Conservation (phyloP, 768 basidiomycete species). For the Cyclocybe aegerita region DNA sequence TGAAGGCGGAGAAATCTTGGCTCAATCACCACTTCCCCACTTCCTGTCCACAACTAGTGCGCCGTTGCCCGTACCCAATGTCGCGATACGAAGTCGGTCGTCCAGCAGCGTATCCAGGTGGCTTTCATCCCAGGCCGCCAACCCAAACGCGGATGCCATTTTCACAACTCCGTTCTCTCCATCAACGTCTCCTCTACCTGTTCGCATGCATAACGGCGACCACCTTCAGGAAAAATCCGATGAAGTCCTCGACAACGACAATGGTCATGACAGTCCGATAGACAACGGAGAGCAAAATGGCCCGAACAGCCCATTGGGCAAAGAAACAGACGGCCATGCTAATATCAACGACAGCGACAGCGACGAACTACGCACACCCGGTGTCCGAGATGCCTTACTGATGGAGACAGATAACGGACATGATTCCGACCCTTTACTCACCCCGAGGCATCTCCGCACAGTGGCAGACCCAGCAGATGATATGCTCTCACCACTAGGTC, state of each 20-base stretch:
- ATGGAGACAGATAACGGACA: slow-evolving; percentile 16
- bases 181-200: slow-evolving; percentile 14
- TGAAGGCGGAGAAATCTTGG: not conserved
- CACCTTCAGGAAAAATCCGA: slow-evolving; percentile 14
- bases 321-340: not conserved
- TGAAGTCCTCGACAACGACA: slow-evolving; percentile 8
- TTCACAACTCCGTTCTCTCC: slow-evolving; percentile 21
- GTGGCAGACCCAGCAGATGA: slow-evolving; percentile 8
- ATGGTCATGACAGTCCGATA: slow-evolving; percentile 6
- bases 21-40: not conserved
- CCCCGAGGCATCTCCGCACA: slow-evolving; percentile 13
- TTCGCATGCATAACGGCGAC: slow-evolving; percentile 17
- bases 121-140: slow-evolving; percentile 15
- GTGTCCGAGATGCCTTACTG: slow-evolving; percentile 5
- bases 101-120: slow-evolving; percentile 12
- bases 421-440: slow-evolving; percentile 20
- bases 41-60: slow-evolving; percentile 7
- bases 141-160: slow-evolving; percentile 13
- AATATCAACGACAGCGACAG: slow-evolving; percentile 11
- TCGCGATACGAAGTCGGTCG: slow-evolving; percentile 13
- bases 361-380: slow-evolving; percentile 17
- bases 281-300: not conserved
- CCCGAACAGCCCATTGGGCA: no score
- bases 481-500: slow-evolving; percentile 21
- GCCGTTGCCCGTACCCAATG: slow-evolving; percentile 21